phyloP scores from a whole-genome alignment of 352 stramenopile species.

The Blastocystis sp. region DNA sequence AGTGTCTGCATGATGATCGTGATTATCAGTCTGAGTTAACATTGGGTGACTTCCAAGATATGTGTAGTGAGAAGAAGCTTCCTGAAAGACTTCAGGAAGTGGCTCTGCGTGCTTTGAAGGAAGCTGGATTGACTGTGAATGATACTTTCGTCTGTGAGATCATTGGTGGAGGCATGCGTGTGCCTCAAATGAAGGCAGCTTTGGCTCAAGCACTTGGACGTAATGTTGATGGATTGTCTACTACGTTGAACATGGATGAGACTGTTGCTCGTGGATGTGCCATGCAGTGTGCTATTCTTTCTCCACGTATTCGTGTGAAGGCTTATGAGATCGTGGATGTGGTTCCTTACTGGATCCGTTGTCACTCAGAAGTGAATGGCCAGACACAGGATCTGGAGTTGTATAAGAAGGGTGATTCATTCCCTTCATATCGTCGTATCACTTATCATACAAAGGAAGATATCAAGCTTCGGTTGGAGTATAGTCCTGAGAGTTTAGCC shows the following conservation, averaged over 20 bases:
- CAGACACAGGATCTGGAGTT: slow-evolving; percentile 88
- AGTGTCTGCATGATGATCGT: slow-evolving; percentile 94
- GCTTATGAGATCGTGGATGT: slow-evolving; percentile 80
- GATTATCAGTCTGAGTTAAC: slow-evolving; percentile 91
- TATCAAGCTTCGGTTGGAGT: slow-evolving; percentile 86
- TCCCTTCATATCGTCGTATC: slow-evolving; percentile 92
- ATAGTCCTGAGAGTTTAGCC: slow-evolving; percentile 70
- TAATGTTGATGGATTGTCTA: slow-evolving; percentile 87
- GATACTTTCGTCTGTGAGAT: slow-evolving; percentile 90
- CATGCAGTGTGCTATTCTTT: slow-evolving; percentile 96
- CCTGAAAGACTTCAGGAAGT: slow-evolving; percentile 53
- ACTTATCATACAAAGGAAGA: slow-evolving; percentile 86
- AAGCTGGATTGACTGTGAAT: slow-evolving; percentile 83
- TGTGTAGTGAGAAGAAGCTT: slow-evolving; percentile 75
- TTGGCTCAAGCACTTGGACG: slow-evolving; percentile 83
- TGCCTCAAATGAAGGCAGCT: slow-evolving; percentile 89
- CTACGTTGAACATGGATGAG: slow-evolving; percentile 98
- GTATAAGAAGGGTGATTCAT: slow-evolving; percentile 90
- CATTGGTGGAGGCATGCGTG: slow-evolving; percentile 88
- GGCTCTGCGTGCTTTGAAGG: slow-evolving; percentile 67
- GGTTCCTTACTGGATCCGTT: slow-evolving; percentile 81
- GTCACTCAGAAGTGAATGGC: slow-evolving; percentile 77
- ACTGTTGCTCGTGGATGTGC: slow-evolving; percentile 91
- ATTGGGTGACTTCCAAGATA: slow-evolving; percentile 88
- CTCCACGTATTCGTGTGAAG: slow-evolving; percentile 92